These are phyloP conservation scores for Trametes coccinea DNA, from an alignment of 768 basidiomycete genomes.

Conservation along the genomic window DNA sequence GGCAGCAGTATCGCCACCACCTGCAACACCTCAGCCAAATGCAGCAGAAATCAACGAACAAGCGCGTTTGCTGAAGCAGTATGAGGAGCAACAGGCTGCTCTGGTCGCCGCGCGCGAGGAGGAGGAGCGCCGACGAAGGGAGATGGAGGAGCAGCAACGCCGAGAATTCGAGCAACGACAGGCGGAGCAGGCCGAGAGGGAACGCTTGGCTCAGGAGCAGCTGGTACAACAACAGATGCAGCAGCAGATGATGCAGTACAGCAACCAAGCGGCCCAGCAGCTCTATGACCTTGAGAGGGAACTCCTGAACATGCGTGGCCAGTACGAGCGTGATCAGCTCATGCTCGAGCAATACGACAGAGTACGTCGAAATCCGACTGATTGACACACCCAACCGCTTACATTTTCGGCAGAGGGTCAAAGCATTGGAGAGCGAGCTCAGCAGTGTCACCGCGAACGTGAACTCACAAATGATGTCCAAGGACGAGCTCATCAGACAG, in stretches of 20 bases:
- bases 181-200: constrained; percentile 81
- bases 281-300: constrained; percentile 85
- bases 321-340: constrained; percentile 97
- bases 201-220: constrained; percentile 87
- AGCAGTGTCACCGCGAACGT: constrained; percentile 72
- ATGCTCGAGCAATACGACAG: constrained; percentile 97
- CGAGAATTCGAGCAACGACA: constrained; percentile 91
- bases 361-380: constrained; percentile 47
- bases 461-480: constrained; percentile 81
- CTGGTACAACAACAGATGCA: constrained; percentile 81
- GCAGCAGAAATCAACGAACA: constrained; percentile 82
- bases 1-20: constrained; percentile 57
- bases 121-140: constrained; percentile 79
- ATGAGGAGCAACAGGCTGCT: constrained; percentile 92
- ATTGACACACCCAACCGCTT: background rate
- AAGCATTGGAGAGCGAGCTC: constrained; percentile 91
- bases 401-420: constrained; percentile 68
- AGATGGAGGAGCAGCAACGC: constrained; percentile 77
- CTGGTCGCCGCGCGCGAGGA: constrained; percentile 78
- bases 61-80: constrained; percentile 91
- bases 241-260: constrained; percentile 80
- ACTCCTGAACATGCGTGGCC: constrained; percentile 89
- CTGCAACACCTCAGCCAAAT: constrained; percentile 70
- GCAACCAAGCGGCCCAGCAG: constrained; percentile 74
- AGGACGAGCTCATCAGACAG: constrained; percentile 94